Percentiles rank a stretch among this genome's conserved stretches.
Evolutionary conservation across 257 asterid genomes (phyloP).

Genomic region (Solanum lycopersicoides): DNA sequence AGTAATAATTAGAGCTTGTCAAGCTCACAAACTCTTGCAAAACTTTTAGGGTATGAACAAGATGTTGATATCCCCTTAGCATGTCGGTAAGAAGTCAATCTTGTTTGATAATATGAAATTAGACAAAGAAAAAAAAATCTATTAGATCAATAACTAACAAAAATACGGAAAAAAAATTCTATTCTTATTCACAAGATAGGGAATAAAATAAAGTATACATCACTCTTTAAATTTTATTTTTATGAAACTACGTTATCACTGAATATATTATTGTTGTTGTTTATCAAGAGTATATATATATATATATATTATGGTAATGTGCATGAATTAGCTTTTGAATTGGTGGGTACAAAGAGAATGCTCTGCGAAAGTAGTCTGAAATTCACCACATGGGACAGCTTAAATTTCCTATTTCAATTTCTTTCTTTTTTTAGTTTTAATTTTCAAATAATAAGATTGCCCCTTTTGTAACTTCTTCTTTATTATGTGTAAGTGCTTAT

Average conservation of each 20-base stretch:
- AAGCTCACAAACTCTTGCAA: not conserved
- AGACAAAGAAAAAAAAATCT: no score
- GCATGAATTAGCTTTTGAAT: not conserved
- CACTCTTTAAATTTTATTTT: no score
- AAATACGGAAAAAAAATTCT: no score
- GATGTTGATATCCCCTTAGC: not conserved
- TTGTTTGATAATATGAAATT: no score
- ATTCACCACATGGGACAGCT: not conserved
- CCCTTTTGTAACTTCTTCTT: not conserved
- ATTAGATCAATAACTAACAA: rapidly evolving
- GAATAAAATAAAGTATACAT: not conserved
- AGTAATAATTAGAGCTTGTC: not conserved
- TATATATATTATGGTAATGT: not conserved
- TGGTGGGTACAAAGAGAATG: not conserved
- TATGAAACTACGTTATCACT: no score
- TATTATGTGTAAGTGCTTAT: not conserved
- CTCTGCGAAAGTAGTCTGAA: not conserved
- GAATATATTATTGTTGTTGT: not conserved
- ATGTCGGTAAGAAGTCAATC: no score
- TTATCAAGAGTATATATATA: not conserved
- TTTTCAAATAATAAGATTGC: not conserved
- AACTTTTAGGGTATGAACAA: not conserved
- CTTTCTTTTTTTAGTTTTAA: not conserved
- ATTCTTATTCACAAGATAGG: not conserved
- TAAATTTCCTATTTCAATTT: not conserved